Percentiles rank a stretch among this genome's conserved stretches.
These are phyloP conservation scores for Cladosporium sp. DNA, from an alignment of 2,329 filamentous ascomycete genomes.

Conservation along the genomic window DNA sequence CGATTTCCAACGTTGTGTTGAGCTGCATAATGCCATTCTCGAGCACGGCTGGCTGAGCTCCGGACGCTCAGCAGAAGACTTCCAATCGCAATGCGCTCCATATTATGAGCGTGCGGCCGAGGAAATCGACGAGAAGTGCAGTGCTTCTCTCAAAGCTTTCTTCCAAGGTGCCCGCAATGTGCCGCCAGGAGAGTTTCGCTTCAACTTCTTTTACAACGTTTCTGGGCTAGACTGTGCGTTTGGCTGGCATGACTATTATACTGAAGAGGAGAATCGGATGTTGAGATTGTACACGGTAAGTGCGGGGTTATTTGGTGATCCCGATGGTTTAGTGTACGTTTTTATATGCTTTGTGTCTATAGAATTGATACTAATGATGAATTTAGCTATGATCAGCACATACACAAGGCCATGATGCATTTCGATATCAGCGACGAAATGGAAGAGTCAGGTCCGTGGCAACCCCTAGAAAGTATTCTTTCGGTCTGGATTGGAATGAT, in stretches of 20 bases:
- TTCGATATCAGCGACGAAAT: constrained; percentile 24
- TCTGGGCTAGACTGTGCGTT: constrained; percentile 2
- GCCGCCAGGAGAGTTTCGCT: neutral
- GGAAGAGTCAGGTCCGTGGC: constrained; percentile 15
- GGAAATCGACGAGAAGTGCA: constrained; percentile 8
- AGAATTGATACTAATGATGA: neutral
- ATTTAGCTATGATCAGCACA: constrained; percentile 18
- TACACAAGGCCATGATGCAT: constrained; percentile 24
- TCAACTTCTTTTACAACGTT: constrained; percentile 25
- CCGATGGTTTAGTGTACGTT: constrained; percentile 24
- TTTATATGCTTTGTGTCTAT: neutral
- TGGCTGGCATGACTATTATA: constrained; percentile 14
- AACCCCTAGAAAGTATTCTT: constrained; percentile 25
- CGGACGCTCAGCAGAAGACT: constrained; percentile 21
- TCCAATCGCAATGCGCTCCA: constrained; percentile 14
- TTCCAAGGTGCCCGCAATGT: constrained; percentile 18
- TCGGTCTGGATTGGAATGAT: constrained; percentile 27
- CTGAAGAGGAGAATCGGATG: neutral
- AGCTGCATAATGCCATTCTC: constrained; percentile 26
- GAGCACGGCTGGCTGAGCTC: constrained; percentile 24
- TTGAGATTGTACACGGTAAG: constrained; percentile 19
- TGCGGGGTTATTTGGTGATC: constrained; percentile 15
- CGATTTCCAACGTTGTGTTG: constrained; percentile 22
- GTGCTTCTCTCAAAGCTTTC: constrained; percentile 22
- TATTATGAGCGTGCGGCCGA: constrained; percentile 8